Percentiles rank a stretch among this genome's conserved stretches.
Evolutionary conservation across 2,329 filamentous ascomycete species (phyloP).

Genomic region (Claviceps sp.): DNA sequence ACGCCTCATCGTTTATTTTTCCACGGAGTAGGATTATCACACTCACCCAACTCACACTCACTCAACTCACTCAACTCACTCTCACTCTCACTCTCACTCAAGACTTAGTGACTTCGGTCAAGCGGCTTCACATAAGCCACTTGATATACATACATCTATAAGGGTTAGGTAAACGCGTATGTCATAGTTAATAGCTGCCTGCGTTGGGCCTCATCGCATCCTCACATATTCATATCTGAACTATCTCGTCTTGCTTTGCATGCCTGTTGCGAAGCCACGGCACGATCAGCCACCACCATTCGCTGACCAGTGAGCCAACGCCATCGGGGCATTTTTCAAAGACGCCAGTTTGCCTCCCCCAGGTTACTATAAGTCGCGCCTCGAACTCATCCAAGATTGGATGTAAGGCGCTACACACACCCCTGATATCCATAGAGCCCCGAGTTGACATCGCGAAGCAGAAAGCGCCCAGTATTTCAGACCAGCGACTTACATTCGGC

Average conservation of each 20-base stretch:
- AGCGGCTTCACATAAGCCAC: not conserved
- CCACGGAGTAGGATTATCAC: no score
- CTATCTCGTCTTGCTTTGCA: not conserved
- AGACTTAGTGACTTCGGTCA: not conserved
- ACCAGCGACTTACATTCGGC: slow-evolving; percentile 47
- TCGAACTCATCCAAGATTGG: slow-evolving; percentile 52
- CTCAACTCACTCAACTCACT: no score
- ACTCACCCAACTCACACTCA: no score
- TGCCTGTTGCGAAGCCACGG: slow-evolving; percentile 13
- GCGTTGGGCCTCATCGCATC: no score
- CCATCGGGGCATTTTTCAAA: slow-evolving; percentile 27
- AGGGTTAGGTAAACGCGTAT: not conserved
- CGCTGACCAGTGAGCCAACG: slow-evolving; percentile 33
- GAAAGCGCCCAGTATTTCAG: slow-evolving; percentile 47
- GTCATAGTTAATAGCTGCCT: not conserved
- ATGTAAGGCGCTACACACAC: slow-evolving; percentile 41
- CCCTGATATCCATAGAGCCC: slow-evolving; percentile 39
- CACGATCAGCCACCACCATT: slow-evolving; percentile 57
- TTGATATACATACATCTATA: not conserved
- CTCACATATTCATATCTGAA: not conserved
- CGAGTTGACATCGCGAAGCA: slow-evolving; percentile 49
- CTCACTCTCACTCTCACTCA: no score
- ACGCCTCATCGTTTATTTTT: no score
- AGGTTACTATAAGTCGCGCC: slow-evolving; percentile 42
- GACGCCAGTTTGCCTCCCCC: slow-evolving; percentile 42